A percentile compares a stretch with the other conserved stretches of the same genome.
These are phyloP conservation scores for Fusarium metavorans DNA, from an alignment of 2,329 filamentous ascomycete species.

Conservation along the genomic window DNA sequence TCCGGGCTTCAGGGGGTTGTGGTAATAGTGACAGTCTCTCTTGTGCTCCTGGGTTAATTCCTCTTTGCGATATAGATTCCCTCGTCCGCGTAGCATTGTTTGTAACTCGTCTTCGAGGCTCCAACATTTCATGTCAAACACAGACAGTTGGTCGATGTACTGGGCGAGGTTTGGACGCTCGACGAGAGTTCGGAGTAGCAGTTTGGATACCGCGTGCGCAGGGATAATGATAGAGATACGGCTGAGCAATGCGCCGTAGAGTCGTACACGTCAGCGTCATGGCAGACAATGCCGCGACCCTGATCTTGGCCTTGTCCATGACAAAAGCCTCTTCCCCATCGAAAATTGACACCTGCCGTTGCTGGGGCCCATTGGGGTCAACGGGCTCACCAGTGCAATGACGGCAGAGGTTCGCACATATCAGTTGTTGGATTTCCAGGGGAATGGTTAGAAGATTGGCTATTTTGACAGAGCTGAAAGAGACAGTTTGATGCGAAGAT, in stretches of 20 bases:
- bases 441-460: not conserved
- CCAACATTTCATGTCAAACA: not conserved
- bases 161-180: not conserved
- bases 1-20: not conserved
- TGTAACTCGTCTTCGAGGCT: rapidly evolving
- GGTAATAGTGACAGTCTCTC: not conserved
- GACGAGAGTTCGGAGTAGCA: not conserved
- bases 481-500: not conserved
- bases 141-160: not conserved
- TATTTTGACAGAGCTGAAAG: not conserved
- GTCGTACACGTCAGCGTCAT: not conserved
- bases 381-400: not conserved
- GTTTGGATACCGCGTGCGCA: not conserved
- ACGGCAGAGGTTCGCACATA: not conserved
- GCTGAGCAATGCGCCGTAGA: not conserved
- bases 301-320: not conserved
- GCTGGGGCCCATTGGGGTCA: not conserved
- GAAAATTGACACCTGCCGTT: too few species aligned
- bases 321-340: too few species aligned
- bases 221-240: not conserved
- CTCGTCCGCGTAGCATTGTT: not conserved
- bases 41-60: rapidly evolving
- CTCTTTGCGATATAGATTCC: not conserved
- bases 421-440: not conserved
- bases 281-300: not conserved